A percentile compares a stretch with the other conserved stretches of the same genome.
phyloP scores from a whole-genome alignment of 2,329 filamentous ascomycete genomes.

The Fusarium stilboides region DNA sequence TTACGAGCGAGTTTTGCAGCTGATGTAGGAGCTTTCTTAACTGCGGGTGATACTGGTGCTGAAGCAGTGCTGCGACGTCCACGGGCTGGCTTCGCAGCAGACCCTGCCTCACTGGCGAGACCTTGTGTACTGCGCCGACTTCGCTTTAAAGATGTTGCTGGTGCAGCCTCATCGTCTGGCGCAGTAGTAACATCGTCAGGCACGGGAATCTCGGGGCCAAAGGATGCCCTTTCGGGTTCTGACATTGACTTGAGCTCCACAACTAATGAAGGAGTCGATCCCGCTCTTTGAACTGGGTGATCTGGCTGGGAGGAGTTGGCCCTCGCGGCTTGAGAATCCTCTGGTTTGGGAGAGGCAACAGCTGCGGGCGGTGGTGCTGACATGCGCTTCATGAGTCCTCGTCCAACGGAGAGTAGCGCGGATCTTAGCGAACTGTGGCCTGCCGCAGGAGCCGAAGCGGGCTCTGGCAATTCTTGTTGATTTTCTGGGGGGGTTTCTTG shows the following conservation, averaged over 20 bases:
- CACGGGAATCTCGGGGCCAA: slow-evolving; percentile 14
- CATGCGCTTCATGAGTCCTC: slow-evolving; percentile 34
- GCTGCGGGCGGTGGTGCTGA: slow-evolving; percentile 34
- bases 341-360: slow-evolving; percentile 1
- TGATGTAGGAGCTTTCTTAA: slow-evolving; percentile 22
- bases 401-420: slow-evolving; percentile 30
- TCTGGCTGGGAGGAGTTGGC: slow-evolving; percentile 14
- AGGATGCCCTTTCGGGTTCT: slow-evolving; percentile 36
- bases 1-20: slow-evolving; percentile 36
- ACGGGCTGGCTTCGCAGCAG: slow-evolving; percentile 22
- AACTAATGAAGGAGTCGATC: slow-evolving; percentile 34
- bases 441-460: slow-evolving; percentile 11
- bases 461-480: not conserved
- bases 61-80: slow-evolving; percentile 33
- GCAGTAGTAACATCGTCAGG: slow-evolving; percentile 1
- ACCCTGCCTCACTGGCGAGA: slow-evolving; percentile 13
- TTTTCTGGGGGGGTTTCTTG: slow-evolving; percentile 17
- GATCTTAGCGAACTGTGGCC: not conserved
- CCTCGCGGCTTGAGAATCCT: slow-evolving; percentile 10
- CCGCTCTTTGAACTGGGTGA: slow-evolving; percentile 15
- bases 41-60: slow-evolving; percentile 31
- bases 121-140: slow-evolving; percentile 35
- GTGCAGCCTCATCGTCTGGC: not conserved
- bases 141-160: slow-evolving; percentile 23
- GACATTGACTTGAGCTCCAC: slow-evolving; percentile 34